Evolutionary conservation across 495 filamentous ascomycete species (phyloP).

Genomic region (Neurospora sp.): DNA sequence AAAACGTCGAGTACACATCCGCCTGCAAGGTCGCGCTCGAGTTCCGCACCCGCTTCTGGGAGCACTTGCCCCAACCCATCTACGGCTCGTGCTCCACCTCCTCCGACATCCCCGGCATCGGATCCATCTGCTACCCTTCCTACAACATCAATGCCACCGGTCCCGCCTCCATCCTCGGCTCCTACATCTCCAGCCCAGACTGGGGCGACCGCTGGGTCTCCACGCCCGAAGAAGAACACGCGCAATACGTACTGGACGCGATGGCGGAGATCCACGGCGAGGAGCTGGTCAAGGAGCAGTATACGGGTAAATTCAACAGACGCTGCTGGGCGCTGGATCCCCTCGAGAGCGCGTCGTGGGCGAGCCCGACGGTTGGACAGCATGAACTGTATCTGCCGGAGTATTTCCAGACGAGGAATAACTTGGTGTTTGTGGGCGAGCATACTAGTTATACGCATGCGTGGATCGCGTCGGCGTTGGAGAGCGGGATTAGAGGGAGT

Average conservation of each 20-base stretch:
- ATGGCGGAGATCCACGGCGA: slow-evolving; percentile 51
- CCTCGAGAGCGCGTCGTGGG: slow-evolving; percentile 46
- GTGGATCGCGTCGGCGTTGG: slow-evolving; percentile 60
- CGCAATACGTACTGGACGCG: slow-evolving; percentile 32
- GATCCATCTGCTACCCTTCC: slow-evolving; percentile 51
- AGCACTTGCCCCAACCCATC: slow-evolving; percentile 50
- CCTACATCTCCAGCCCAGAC: slow-evolving; percentile 38
- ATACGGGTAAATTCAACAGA: slow-evolving; percentile 48
- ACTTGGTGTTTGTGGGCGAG: slow-evolving; percentile 60
- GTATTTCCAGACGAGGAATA: slow-evolving; percentile 56
- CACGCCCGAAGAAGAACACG: slow-evolving; percentile 12
- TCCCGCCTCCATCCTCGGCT: slow-evolving; percentile 52
- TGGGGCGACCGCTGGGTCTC: slow-evolving; percentile 21
- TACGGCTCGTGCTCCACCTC: slow-evolving; percentile 49
- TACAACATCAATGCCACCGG: slow-evolving; percentile 54
- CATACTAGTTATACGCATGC: slow-evolving; percentile 67
- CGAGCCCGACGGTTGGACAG: slow-evolving; percentile 44
- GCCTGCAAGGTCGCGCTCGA: slow-evolving; percentile 59
- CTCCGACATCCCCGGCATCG: slow-evolving; percentile 48
- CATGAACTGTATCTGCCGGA: slow-evolving; percentile 58
- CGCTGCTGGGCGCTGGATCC: slow-evolving; percentile 51
- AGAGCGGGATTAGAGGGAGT: slow-evolving; percentile 55
- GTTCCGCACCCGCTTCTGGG: slow-evolving; percentile 60
- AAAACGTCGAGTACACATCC: slow-evolving; percentile 43
- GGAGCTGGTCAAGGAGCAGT: slow-evolving; percentile 40